Evolutionary conservation across 306 rosid species (phyloP).

Genomic region (Abrus pulchellus): DNA sequence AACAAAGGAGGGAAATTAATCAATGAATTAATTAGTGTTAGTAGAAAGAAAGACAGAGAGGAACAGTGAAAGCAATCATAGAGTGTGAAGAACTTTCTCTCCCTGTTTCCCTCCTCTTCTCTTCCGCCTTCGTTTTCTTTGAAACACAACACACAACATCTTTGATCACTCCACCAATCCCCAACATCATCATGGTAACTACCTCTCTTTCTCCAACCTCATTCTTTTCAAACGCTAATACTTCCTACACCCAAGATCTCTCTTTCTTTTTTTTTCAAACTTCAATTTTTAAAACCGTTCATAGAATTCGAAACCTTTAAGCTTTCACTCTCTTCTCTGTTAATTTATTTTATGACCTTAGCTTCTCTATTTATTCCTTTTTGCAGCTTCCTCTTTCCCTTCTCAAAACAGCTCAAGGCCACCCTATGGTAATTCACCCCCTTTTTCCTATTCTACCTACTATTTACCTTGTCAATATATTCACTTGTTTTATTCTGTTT

Average conservation of each 20-base stretch:
- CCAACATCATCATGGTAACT: constrained; percentile 36
- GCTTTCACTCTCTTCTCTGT: no score
- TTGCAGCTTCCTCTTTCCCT: constrained; percentile 96
- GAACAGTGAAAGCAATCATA: neutral
- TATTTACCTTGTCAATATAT: neutral
- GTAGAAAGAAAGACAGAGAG: neutral
- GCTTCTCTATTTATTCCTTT: neutral
- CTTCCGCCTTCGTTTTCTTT: neutral
- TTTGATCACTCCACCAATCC: neutral
- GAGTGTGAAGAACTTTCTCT: neutral
- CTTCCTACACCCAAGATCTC: neutral
- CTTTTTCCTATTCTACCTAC: neutral
- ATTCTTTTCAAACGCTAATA: neutral
- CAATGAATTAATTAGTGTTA: no score
- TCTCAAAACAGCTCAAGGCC: constrained; percentile 95
- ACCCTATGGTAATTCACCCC: constrained; percentile 72
- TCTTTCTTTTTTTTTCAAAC: no score
- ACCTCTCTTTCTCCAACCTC: constrained; percentile 1
- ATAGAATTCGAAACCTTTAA: constrained; percentile 1
- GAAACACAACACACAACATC: constrained; percentile 32
- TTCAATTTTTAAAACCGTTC: neutral
- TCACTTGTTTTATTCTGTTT: neutral
- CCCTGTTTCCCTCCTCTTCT: constrained; percentile 1
- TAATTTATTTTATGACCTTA: no score
- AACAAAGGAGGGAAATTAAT: no score